Conservation (phyloP, 1,284 basidiomycete species). For the Irpex lacteus region DNA sequence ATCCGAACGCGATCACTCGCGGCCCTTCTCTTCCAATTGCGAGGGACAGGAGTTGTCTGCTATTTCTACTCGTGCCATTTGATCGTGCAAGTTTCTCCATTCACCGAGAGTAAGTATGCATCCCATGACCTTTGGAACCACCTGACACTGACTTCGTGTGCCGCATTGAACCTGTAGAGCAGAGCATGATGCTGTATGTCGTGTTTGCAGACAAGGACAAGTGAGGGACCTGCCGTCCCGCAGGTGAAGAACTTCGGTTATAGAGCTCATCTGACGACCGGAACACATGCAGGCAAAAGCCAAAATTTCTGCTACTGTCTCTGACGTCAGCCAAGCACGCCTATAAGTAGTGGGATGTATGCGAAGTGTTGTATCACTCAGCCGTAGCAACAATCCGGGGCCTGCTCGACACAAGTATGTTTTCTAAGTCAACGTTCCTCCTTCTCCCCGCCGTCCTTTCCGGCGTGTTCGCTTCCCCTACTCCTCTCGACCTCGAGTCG, state of each 20-base stretch:
- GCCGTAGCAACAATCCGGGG: not conserved
- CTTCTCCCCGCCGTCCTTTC: constrained; percentile 17
- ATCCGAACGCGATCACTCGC: constrained; percentile 2
- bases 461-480: constrained; percentile 13
- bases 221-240: not conserved
- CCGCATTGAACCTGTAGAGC: not conserved
- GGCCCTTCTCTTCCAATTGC: not conserved
- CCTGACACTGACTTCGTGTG: not conserved
- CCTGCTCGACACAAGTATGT: not conserved
- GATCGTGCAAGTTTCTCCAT: not conserved
- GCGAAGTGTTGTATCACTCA: not conserved
- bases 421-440: constrained; percentile 5
- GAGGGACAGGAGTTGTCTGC: not conserved
- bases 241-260: not conserved
- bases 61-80: not conserved
- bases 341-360: not conserved
- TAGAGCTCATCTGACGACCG: not conserved
- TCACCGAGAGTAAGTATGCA: not conserved
- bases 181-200: not conserved
- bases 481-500: constrained; percentile 17
- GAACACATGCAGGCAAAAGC: not conserved
- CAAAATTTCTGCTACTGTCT: not conserved
- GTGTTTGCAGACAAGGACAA: not conserved
- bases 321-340: not conserved
- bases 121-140: not conserved